These are phyloP conservation scores for Pisolithus microcarpus DNA, from an alignment of 768 basidiomycete species.

Conservation along the genomic window DNA sequence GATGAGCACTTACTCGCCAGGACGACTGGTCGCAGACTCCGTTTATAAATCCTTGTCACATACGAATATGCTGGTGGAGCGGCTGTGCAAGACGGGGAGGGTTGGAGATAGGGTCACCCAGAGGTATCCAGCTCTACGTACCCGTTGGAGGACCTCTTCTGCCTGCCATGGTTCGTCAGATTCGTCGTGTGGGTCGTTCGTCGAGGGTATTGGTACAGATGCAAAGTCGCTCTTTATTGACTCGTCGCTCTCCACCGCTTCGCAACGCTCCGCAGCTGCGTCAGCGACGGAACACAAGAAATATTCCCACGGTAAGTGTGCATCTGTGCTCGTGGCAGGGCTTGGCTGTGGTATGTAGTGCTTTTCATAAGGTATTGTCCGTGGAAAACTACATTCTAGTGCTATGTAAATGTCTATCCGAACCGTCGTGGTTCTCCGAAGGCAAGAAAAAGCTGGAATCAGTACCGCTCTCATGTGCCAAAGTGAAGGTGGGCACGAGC, in stretches of 20 bases:
- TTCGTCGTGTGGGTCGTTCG: neutral
- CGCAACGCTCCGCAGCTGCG: too few relatives aligned
- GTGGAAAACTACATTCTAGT: too few relatives aligned
- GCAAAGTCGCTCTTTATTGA: too few relatives aligned
- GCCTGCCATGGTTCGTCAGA: conserved; percentile 9
- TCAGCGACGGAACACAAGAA: neutral
- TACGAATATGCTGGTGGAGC: conserved; percentile 55
- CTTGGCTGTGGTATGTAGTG: too few relatives aligned
- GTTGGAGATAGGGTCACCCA: neutral
- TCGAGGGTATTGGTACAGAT: too few relatives aligned
- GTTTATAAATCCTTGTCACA: conserved; percentile 46
- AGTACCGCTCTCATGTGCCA: neutral
- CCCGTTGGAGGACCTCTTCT: conserved; percentile 11
- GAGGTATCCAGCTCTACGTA: neutral
- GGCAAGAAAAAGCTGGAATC: neutral
- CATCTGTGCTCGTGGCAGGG: too few relatives aligned
- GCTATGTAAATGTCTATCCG: neutral
- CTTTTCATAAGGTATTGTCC: too few relatives aligned
- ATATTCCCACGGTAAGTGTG: neutral
- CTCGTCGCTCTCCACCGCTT: too few relatives aligned
- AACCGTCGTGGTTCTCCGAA: neutral
- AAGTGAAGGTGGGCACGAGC: neutral
- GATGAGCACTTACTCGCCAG: conserved; percentile 31
- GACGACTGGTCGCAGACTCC: conserved; percentile 59
- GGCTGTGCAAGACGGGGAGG: conserved; percentile 23